phyloP scores from a whole-genome alignment of 2,329 filamentous ascomycete genomes.

The Aphanocladium album region DNA sequence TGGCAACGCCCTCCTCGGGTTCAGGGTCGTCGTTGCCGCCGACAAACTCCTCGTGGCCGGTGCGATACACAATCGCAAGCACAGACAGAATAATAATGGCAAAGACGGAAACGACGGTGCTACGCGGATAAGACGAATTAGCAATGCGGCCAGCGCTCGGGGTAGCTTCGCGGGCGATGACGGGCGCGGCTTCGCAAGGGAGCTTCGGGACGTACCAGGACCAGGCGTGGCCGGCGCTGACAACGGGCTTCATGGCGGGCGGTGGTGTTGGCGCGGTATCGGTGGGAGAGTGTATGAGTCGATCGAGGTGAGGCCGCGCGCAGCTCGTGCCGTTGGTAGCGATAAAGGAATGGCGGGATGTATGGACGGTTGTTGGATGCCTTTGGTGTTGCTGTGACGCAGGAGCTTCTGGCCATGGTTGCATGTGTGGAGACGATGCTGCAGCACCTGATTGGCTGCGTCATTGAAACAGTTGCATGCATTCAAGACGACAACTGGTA shows the following conservation, averaged over 20 bases:
- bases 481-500: not conserved
- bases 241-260: slow-evolving; percentile 85
- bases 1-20: slow-evolving; percentile 66
- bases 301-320: not conserved
- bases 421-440: not conserved
- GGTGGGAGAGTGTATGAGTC: not conserved
- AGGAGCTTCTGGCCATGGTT: slow-evolving; percentile 2
- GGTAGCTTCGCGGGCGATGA: not conserved
- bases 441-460: not conserved
- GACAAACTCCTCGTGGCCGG: slow-evolving; percentile 77
- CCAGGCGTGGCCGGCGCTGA: slow-evolving; percentile 90
- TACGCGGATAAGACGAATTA: slow-evolving; percentile 34
- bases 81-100: slow-evolving; percentile 60
- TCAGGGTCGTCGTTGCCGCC: slow-evolving; percentile 66
- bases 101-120: slow-evolving; percentile 66
- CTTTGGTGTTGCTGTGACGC: not conserved
- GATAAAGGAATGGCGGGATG: not conserved
- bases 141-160: not conserved
- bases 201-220: slow-evolving; percentile 63
- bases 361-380: not conserved
- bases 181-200: not conserved
- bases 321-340: not conserved
- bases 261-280: not conserved
- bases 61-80: slow-evolving; percentile 67
- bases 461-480: not conserved